phyloP scores from a whole-genome alignment of 257 asterid genomes.

The Anisodus tanguticus region DNA sequence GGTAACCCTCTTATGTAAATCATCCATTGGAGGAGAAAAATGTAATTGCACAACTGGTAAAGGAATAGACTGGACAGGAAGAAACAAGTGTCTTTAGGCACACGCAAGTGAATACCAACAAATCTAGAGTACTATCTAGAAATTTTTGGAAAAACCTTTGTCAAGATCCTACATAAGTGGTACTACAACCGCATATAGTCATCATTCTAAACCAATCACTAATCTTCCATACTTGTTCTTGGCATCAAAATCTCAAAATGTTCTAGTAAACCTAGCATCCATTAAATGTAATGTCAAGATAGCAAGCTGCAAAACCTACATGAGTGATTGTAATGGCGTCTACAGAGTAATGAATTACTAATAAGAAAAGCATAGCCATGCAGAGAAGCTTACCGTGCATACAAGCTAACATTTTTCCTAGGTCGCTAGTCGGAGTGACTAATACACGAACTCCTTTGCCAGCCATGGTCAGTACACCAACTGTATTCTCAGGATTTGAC shows the following conservation, averaged over 20 bases:
- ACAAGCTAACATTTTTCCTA: conserved; percentile 92
- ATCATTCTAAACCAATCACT: neutral
- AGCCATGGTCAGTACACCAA: conserved; percentile 93
- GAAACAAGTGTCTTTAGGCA: conserved; percentile 7
- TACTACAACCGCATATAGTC: neutral
- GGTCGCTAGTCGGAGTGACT: conserved; percentile 95
- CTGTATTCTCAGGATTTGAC: conserved; percentile 96
- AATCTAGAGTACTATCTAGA: neutral
- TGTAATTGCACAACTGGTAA: neutral
- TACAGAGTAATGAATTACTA: neutral
- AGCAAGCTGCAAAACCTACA: conserved; percentile 5
- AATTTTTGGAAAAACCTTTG: neutral
- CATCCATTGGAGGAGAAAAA: neutral
- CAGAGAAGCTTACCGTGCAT: conserved; percentile 66
- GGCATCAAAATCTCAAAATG: neutral
- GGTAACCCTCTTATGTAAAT: conserved; percentile 7
- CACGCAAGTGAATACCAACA: neutral
- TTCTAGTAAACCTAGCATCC: conserved; percentile 1
- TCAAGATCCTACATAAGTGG: neutral
- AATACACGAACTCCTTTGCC: conserved; percentile 94
- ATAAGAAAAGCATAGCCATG: neutral
- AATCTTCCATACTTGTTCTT: neutral
- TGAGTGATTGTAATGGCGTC: neutral
- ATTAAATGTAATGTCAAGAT: neutral
- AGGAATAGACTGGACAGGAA: neutral